Conservation (phyloP, 352 stramenopile species). For the Globisporangium radiosum region DNA sequence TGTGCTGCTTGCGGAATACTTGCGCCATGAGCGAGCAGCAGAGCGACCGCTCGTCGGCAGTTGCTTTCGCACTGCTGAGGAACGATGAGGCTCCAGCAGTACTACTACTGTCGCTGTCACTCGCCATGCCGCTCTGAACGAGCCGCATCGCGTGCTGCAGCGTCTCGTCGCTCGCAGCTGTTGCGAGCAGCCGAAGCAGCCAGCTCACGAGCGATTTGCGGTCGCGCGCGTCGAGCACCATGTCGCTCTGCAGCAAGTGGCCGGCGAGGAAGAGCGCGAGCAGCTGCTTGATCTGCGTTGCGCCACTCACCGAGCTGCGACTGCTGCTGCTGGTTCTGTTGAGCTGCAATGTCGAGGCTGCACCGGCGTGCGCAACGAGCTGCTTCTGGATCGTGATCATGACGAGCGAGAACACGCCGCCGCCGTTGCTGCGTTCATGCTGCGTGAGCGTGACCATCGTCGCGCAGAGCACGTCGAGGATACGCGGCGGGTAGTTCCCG, state of each 20-base stretch:
- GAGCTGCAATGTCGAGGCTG: constrained; percentile 11
- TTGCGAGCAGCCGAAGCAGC: constrained; percentile 64
- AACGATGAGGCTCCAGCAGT: not conserved
- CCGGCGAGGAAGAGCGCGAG: constrained; percentile 74
- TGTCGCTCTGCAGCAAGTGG: constrained; percentile 49
- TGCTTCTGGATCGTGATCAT: constrained; percentile 88
- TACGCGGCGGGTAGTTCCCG: constrained; percentile 42
- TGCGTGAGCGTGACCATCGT: constrained; percentile 65
- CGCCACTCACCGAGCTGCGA: constrained; percentile 15
- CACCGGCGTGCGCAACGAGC: constrained; percentile 32
- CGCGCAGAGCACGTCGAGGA: constrained; percentile 59
- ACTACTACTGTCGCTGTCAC: not conserved
- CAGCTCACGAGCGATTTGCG: constrained; percentile 56
- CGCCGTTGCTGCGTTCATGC: constrained; percentile 25
- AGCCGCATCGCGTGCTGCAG: constrained; percentile 59
- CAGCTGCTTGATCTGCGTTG: constrained; percentile 58
- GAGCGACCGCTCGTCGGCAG: constrained; percentile 8
- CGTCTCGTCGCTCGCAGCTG: constrained; percentile 49
- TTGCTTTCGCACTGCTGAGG: constrained; percentile 8
- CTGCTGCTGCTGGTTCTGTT: constrained; percentile 5
- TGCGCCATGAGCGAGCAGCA: constrained; percentile 24
- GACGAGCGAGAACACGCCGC: constrained; percentile 57
- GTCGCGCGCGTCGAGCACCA: constrained; percentile 45
- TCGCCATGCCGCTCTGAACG: constrained; percentile 38
- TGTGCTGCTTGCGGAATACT: constrained; percentile 40